These are phyloP conservation scores for Gloeophyllum trabeum DNA, from an alignment of 768 basidiomycete genomes.

Conservation along the genomic window DNA sequence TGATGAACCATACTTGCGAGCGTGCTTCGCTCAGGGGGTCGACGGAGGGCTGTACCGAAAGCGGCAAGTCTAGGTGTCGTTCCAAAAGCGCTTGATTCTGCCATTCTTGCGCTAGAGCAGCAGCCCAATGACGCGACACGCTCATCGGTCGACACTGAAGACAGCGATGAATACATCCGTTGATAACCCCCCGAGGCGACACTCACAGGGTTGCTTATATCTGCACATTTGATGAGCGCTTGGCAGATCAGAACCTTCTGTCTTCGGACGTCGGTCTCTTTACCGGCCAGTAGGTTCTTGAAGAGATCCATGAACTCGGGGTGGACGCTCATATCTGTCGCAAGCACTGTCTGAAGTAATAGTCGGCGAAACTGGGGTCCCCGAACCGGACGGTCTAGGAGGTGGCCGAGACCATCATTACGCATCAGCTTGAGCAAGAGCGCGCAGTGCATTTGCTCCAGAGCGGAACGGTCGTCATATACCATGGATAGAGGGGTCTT, in stretches of 20 bases:
- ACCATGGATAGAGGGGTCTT: slow-evolving; percentile 79
- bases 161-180: slow-evolving; percentile 1
- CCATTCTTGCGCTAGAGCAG: slow-evolving; percentile 87
- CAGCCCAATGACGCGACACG: slow-evolving; percentile 91
- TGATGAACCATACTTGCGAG: slow-evolving; percentile 85
- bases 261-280: slow-evolving; percentile 24
- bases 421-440: slow-evolving; percentile 74
- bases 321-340: slow-evolving; percentile 94
- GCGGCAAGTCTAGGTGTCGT: slow-evolving; percentile 59
- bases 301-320: slow-evolving; percentile 72
- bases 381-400: slow-evolving; percentile 45
- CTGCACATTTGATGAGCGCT: slow-evolving; percentile 91
- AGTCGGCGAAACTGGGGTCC: slow-evolving; percentile 54
- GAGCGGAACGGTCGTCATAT: slow-evolving; percentile 80
- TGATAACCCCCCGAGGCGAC: slow-evolving; percentile 1
- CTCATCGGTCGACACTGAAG: slow-evolving; percentile 78
- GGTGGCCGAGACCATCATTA: slow-evolving; percentile 59
- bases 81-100: slow-evolving; percentile 82
- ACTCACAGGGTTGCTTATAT: slow-evolving; percentile 81
- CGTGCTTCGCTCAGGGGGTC: slow-evolving; percentile 56
- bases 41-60: slow-evolving; percentile 35
- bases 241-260: slow-evolving; percentile 74
- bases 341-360: slow-evolving; percentile 73
- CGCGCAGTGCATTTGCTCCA: slow-evolving; percentile 88
- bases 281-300: slow-evolving; percentile 31